Percentiles rank a stretch among this genome's conserved stretches.
phyloP scores from a whole-genome alignment of 257 asterid genomes.

The Nicotiana attenuata region DNA sequence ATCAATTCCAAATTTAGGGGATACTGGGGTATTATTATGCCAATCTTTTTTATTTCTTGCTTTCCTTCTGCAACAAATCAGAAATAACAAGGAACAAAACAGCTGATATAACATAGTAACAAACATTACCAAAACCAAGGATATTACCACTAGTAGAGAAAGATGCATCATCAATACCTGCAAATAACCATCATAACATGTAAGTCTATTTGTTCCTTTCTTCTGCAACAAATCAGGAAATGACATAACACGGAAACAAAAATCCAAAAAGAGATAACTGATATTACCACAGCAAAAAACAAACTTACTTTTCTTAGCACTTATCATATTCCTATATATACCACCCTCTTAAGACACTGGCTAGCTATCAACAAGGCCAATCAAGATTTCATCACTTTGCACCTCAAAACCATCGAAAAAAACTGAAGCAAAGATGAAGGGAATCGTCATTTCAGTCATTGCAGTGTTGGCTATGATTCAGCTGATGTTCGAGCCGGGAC shows the following conservation, averaged over 20 bases:
- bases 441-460: conserved; percentile 8
- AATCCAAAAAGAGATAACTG: neutral
- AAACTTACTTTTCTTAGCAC: neutral
- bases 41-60: too few relatives aligned
- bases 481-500: conserved; percentile 11
- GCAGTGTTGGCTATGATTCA: conserved; percentile 19
- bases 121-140: too few relatives aligned
- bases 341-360: neutral
- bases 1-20: too few relatives aligned
- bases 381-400: too few relatives aligned
- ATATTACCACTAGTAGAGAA: neutral
- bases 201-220: too few relatives aligned
- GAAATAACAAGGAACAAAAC: too few relatives aligned
- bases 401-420: neutral
- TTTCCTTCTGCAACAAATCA: too few relatives aligned
- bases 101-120: too few relatives aligned
- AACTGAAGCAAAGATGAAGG: conserved; percentile 25
- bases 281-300: neutral
- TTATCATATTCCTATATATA: neutral
- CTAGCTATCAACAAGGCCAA: neutral
- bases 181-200: neutral
- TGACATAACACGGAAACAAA: neutral
- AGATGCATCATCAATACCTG: too few relatives aligned
- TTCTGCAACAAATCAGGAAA: neutral
- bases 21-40: too few relatives aligned